Evolutionary conservation across 768 basidiomycete genomes (phyloP), one percentile per base, ranked within the genome.

Genomic region (Naematelia aurantialba): DNA sequence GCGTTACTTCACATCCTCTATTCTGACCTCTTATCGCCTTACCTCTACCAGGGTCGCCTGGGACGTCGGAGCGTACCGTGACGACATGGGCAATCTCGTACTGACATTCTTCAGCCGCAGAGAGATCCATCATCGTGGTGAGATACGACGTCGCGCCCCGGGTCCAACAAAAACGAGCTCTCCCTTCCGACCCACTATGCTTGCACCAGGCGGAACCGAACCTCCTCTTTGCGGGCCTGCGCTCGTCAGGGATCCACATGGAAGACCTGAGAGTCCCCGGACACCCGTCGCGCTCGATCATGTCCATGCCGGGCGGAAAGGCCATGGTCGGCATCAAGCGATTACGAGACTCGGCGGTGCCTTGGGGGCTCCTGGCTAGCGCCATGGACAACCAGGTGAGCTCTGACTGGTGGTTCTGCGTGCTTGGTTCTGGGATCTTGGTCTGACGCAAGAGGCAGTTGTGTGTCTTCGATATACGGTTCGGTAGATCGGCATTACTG

Each of bases 291-390:
- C 26, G 22, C 2, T 30, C 45, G 12, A 55, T 24, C 17, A 19
- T 57, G 17, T 11, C 45, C 21, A 21, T 47, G 21, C 52, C 55
- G 3, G 55, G 52, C 3, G 57, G 65, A 14, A 70, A 68, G 56
- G 68, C 71, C 4, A 65, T 73, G 1, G 69, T 73, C 4, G 69
- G 67, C 2, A 65, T 73, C 0, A 69, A 66, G 53, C 47, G 67
- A 19, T 48, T 73, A 51, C 51, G 65, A 19, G 71, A 73, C 54
- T 56, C 52, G n/a, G 66, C 62, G 2, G 68, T 68, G 13, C 71
- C 71, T 17, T 73, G 55, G 59, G 71, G 71, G 3, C 21, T 69
- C 26, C 56, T 65, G 0, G 65, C 58, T 14, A 67, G 66, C 42
- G 69, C 60, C 4, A 66, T 73, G 65, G 59, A 60, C 19, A 46